Conservation (phyloP, 2,329 filamentous ascomycete species). For the Pseudocercospora eumusae region DNA sequence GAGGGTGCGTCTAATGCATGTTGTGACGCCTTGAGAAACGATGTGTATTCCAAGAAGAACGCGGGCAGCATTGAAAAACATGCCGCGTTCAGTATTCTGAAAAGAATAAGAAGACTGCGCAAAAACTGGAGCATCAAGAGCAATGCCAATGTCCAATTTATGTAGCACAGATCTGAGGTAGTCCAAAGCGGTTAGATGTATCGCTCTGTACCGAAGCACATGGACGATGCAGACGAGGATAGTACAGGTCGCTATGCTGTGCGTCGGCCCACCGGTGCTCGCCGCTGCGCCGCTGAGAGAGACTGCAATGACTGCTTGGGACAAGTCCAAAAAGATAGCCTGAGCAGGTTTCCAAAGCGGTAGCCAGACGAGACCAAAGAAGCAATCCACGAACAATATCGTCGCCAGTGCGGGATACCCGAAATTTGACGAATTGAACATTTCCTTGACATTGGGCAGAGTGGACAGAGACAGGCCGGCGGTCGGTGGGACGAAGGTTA, state of each 20-base stretch:
- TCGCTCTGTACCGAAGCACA: conserved; percentile 56
- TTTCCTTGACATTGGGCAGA: conserved; percentile 79
- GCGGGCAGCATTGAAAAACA: conserved; percentile 37
- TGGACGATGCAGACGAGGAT: conserved; percentile 62
- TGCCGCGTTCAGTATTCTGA: conserved; percentile 36
- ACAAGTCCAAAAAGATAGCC: conserved; percentile 83
- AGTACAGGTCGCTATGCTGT: conserved; percentile 71
- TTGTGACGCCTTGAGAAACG: conserved; percentile 42
- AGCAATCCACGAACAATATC: conserved; percentile 80
- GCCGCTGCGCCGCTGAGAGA: conserved; percentile 81
- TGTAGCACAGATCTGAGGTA: conserved; percentile 42
- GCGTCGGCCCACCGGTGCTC: conserved; percentile 66
- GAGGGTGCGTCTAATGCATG: conserved; percentile 40
- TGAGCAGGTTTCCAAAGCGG: conserved; percentile 86
- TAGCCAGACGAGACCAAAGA: conserved; percentile 76
- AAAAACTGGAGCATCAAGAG: conserved; percentile 37
- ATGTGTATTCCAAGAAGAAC: conserved; percentile 42
- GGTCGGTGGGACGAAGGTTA: conserved; percentile 83
- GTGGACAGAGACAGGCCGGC: conserved; percentile 66
- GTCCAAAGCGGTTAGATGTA: conserved; percentile 43
- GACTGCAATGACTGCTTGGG: conserved; percentile 89
- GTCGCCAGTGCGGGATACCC: conserved; percentile 85
- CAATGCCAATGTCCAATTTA: conserved; percentile 38
- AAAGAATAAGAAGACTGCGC: conserved; percentile 36
- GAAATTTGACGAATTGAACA: conserved; percentile 77